Percentiles rank a stretch among this genome's conserved stretches.
phyloP scores from a whole-genome alignment of 257 asterid genomes.

The Solanum pinnatisectum region DNA sequence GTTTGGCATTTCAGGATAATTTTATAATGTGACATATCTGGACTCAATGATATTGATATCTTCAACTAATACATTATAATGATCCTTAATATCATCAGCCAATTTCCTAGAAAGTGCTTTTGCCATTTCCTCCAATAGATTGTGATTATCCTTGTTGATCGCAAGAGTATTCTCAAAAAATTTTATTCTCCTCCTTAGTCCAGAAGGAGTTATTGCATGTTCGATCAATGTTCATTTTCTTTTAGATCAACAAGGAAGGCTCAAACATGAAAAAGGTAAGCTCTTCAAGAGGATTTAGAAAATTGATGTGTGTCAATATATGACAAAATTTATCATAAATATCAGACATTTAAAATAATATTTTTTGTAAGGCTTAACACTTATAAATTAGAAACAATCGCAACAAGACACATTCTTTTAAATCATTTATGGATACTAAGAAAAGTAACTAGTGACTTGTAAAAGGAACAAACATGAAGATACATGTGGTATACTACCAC shows the following conservation, averaged over 20 bases:
- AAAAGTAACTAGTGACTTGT: not conserved
- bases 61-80: constrained; percentile 11
- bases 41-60: constrained; percentile 26
- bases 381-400: not conserved
- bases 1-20: not conserved
- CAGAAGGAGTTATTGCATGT: constrained; percentile 15
- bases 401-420: not conserved
- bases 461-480: not conserved
- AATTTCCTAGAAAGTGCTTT: constrained; percentile 26
- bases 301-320: not conserved
- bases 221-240: constrained; percentile 16
- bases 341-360: not conserved
- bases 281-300: not conserved
- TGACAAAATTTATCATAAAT: not conserved
- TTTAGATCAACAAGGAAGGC: not conserved
- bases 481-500: not conserved
- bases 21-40: constrained; percentile 21
- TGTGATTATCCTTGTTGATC: not conserved
- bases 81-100: constrained; percentile 22
- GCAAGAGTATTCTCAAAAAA: constrained; percentile 36
- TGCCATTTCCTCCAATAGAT: constrained; percentile 22
- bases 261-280: constrained; percentile 15
- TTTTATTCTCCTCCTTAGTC: constrained; percentile 37
- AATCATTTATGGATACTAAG: not conserved
- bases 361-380: not conserved